Evolutionary conservation across 805 yeast species (phyloP).

Genomic region (Kodamaea laetipori): DNA sequence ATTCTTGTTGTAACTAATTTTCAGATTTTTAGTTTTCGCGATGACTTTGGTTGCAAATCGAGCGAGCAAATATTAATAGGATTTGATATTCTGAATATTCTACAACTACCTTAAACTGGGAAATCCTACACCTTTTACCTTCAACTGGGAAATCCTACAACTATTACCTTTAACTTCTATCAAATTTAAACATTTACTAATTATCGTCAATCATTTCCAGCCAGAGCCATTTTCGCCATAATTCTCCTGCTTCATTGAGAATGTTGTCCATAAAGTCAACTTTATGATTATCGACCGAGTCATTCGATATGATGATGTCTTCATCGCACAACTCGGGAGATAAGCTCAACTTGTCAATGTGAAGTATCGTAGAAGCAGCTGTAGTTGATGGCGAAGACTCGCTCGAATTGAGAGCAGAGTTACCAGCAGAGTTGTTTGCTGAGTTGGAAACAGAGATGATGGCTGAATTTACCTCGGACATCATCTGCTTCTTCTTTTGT

Average conservation of each 20-base stretch:
- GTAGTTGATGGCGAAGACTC: slow-evolving; percentile 18
- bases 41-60: slow-evolving; percentile 9
- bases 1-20: not conserved
- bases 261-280: slow-evolving; percentile 71
- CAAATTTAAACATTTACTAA: slow-evolving; percentile 10
- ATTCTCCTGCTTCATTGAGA: slow-evolving; percentile 77
- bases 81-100: not conserved
- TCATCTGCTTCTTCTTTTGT: slow-evolving; percentile 22
- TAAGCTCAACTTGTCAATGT: slow-evolving; percentile 10
- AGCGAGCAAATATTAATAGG: not conserved
- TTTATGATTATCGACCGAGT: slow-evolving; percentile 43
- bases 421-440: slow-evolving; percentile 11
- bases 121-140: too few species aligned
- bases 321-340: slow-evolving; percentile 1
- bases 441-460: slow-evolving; percentile 11
- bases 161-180: not conserved
- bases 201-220: slow-evolving; percentile 40
- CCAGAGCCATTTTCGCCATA: slow-evolving; percentile 83
- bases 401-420: slow-evolving; percentile 16
- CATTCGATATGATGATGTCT: slow-evolving; percentile 31
- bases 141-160: not conserved
- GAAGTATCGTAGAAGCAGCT: slow-evolving; percentile 9
- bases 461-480: slow-evolving; percentile 15
- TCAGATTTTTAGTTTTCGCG: slow-evolving; percentile 6
- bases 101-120: too few species aligned